A percentile compares a stretch with the other conserved stretches of the same genome.
Conservation (phyloP, 164 flowering plant species). For the Protea cynaroides region DNA sequence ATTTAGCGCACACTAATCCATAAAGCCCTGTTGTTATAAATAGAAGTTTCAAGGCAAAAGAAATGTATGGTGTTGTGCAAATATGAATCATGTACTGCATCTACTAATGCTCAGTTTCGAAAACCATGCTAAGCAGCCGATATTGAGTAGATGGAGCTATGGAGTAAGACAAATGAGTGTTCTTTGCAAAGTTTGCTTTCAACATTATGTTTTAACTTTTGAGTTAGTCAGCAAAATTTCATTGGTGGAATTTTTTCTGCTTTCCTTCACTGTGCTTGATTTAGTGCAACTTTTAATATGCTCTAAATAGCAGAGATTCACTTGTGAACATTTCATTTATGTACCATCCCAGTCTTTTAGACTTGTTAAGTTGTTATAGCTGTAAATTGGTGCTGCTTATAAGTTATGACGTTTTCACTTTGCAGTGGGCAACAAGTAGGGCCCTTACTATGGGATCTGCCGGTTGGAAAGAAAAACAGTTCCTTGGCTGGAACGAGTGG, state of each 20-base stretch:
- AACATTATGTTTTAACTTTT: neutral
- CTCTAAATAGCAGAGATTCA: neutral
- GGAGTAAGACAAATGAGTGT: neutral
- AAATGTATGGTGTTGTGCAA: too few relatives aligned
- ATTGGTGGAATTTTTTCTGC: neutral
- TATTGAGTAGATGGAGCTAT: too few relatives aligned
- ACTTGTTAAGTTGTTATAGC: neutral
- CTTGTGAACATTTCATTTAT: neutral
- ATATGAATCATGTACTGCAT: neutral
- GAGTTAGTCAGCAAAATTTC: neutral
- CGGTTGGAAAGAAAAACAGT: constrained; percentile 13
- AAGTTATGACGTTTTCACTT: constrained; percentile 7
- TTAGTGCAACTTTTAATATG: neutral
- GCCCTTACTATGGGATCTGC: constrained; percentile 34
- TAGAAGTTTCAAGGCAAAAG: too few relatives aligned
- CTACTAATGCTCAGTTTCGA: neutral
- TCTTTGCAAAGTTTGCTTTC: neutral
- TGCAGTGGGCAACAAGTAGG: constrained; percentile 70
- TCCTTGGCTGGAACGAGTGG: constrained; percentile 13
- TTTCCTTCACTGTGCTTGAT: neutral
- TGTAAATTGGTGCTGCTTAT: neutral
- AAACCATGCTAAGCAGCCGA: neutral
- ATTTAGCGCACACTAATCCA: too few relatives aligned
- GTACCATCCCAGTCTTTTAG: neutral
- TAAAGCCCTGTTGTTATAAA: too few relatives aligned